Base-by-base conservation (phyloP, 139 green algal genomes). In the Picochlorum sp. region DNA sequence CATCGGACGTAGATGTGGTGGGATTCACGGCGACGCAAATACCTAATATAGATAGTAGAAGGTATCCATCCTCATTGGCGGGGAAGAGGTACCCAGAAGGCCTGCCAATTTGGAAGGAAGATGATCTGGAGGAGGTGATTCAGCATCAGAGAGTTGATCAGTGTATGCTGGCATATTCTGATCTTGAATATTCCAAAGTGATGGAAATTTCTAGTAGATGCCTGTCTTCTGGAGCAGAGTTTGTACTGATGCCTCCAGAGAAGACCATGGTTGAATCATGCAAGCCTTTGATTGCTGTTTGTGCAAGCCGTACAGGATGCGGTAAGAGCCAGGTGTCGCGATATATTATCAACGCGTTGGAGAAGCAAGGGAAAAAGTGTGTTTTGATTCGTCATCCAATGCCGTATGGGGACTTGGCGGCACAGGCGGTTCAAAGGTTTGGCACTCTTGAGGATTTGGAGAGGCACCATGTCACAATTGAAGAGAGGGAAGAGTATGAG, bases 401-500 rank as follows among this genome's bases (percentile, higher is more conserved):
- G 76, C 67, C 72, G n/a, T 78, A 78, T 45, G 71, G 75, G 57
- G 57, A 79, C 49, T 67, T 81, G 44, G 66, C 57, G 6, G 62
- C 68, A 50, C 70, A 79, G 66, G 60, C 57, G 5, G 59, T 79
- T 54, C 75, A 81, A 72, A 71, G 75, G 13, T 81, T 81, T 72
- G 75, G 52, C 13, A 59, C 20, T 16, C 50, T 67, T 4, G 67
- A 67, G 2, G 75, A 82, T 64, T 70, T 82, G 57, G 67, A 64
- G 3, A 28, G 7, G 4, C 75, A 82, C 52, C 23, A 78, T 56
- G 65, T 57, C 1, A 81, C 75, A 4, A 64, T 79, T 24, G 75
- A 82, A 50, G 75, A 82, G 45, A 49, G 71, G 1, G 75, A 82
- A 67, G 75, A 82, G 55, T 81, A 81, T 23, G 75, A 81, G 67